These are phyloP conservation scores for Ceratobasidium sp. DNA, from an alignment of 1,284 basidiomycete genomes.

Conservation along the genomic window DNA sequence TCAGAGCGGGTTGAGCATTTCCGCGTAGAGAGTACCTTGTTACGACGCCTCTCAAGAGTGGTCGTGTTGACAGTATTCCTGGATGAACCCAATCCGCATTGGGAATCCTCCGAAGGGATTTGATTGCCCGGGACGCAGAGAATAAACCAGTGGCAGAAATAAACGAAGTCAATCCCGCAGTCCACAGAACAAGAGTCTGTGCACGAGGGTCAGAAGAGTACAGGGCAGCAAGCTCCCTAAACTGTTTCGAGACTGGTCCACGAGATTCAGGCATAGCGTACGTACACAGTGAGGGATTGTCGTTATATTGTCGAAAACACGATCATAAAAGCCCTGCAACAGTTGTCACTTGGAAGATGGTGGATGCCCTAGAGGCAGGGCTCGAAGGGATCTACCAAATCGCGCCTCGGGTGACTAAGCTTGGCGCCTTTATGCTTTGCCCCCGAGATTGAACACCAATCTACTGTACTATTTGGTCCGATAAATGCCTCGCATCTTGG, in stretches of 20 bases:
- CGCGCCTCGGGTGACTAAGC: constrained; percentile 1
- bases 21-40: constrained; percentile 65
- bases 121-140: constrained; percentile 4
- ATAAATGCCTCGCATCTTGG: constrained; percentile 44
- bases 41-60: constrained; percentile 77
- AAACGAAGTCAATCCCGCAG: constrained; percentile 20
- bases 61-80: constrained; percentile 63
- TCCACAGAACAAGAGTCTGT: constrained; percentile 15
- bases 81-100: constrained; percentile 74
- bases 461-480: background rate
- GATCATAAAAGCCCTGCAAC: background rate
- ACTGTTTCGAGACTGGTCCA: constrained; percentile 19
- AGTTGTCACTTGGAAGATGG: background rate
- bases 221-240: constrained; percentile 23
- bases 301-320: background rate
- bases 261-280: constrained; percentile 8
- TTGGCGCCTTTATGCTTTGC: background rate
- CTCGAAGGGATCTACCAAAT: constrained; percentile 4
- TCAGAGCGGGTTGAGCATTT: constrained; percentile 1
- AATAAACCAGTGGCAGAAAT: constrained; percentile 1
- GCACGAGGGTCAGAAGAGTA: constrained; percentile 34
- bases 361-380: background rate
- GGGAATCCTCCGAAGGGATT: constrained; percentile 58
- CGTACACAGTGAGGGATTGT: background rate
- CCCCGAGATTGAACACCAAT: background rate